Evolutionary conservation across 2,329 filamentous ascomycete species (phyloP).

Genomic region (Microdochium nivale): DNA sequence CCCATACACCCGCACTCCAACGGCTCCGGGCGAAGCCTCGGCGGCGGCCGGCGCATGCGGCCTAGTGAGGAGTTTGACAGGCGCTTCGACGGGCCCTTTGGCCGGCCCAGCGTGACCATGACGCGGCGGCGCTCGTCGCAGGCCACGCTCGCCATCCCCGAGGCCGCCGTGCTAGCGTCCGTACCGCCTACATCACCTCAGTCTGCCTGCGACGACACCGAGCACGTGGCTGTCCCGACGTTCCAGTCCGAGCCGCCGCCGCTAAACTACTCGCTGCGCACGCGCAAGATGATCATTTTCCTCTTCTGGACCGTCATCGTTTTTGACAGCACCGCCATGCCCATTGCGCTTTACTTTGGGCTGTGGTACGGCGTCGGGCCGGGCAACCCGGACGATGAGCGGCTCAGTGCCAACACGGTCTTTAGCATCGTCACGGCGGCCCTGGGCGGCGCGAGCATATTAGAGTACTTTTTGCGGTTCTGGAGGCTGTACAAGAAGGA

Average conservation of each 20-base stretch:
- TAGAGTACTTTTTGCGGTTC: slow-evolving; percentile 41
- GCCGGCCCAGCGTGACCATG: slow-evolving; percentile 13
- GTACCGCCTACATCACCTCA: background rate
- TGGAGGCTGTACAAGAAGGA: slow-evolving; percentile 43
- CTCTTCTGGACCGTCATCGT: slow-evolving; percentile 52
- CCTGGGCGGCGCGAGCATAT: slow-evolving; percentile 39
- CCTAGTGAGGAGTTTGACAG: slow-evolving; percentile 15
- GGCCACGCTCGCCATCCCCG: background rate
- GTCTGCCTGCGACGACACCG: background rate
- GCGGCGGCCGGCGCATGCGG: slow-evolving; percentile 1
- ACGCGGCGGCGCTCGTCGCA: slow-evolving; percentile 6
- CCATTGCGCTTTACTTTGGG: slow-evolving; percentile 50
- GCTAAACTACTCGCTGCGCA: slow-evolving; percentile 9
- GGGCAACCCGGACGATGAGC: slow-evolving; percentile 21
- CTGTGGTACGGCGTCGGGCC: slow-evolving; percentile 40
- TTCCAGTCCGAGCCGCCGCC: slow-evolving; percentile 4
- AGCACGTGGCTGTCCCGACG: background rate
- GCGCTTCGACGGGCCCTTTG: slow-evolving; percentile 15
- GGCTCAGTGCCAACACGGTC: slow-evolving; percentile 15
- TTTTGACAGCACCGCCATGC: slow-evolving; percentile 48
- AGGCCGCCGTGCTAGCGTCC: background rate
- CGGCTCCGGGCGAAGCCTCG: background rate
- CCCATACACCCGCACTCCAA: background rate
- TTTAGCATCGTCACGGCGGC: slow-evolving; percentile 43
- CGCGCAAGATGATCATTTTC: slow-evolving; percentile 42